Conservation (phyloP, 2,329 filamentous ascomycete species). For the Xylaria sp. region DNA sequence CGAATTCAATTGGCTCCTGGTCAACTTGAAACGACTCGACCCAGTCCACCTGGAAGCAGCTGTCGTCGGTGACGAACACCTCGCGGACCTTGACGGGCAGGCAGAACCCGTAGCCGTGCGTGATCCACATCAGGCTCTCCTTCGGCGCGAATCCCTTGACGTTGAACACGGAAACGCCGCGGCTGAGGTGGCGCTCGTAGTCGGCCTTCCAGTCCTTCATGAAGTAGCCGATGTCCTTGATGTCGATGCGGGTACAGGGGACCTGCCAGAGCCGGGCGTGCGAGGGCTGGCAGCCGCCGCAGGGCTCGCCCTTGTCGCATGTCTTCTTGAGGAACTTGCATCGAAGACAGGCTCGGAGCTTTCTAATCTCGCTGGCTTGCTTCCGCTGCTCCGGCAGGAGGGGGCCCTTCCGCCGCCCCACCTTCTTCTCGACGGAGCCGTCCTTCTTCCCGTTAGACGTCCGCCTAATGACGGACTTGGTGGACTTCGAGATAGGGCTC, state of each 20-base stretch:
- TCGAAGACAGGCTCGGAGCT: conserved; percentile 87
- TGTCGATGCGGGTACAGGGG: conserved; percentile 95
- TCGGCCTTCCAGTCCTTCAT: conserved; percentile 99
- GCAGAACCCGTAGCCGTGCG: conserved; percentile 92
- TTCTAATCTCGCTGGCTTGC: conserved; percentile 95
- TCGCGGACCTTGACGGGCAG: conserved; percentile 92
- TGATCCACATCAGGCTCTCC: conserved; percentile 82
- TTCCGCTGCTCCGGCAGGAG: conserved; percentile 92
- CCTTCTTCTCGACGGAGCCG: conserved; percentile 80
- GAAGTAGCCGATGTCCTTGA: conserved; percentile 98
- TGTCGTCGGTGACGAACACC: conserved; percentile 88
- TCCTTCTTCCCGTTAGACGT: conserved; percentile 79
- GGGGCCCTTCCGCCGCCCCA: conserved; percentile 86
- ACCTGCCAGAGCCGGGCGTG: conserved; percentile 97
- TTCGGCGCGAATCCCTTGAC: conserved; percentile 81
- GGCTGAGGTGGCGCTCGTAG: conserved; percentile 85
- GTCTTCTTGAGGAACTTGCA: conserved; percentile 99
- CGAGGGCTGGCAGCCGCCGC: conserved; percentile 91
- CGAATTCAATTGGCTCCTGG: conserved; percentile 77
- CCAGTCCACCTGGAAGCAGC: conserved; percentile 94
- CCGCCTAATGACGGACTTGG: conserved; percentile 84
- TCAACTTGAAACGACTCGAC: conserved; percentile 73
- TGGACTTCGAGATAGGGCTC: conserved; percentile 78
- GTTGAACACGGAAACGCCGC: conserved; percentile 89
- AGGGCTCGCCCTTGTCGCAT: conserved; percentile 96